Evolutionary conservation across 2,329 filamentous ascomycete species (phyloP).

Genomic region (Botrytis tulipae): DNA sequence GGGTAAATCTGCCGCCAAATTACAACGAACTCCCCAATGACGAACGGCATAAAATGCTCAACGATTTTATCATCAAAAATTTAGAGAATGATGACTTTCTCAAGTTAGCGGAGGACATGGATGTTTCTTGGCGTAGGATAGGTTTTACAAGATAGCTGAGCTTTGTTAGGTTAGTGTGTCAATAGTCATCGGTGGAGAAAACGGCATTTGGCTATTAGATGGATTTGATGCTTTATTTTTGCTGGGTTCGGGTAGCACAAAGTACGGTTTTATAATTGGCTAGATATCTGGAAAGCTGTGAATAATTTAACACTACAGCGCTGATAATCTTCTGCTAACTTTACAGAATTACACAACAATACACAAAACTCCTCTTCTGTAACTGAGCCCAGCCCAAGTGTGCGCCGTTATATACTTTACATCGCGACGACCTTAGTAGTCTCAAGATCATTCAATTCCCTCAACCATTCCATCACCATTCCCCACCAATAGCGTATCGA

Average conservation of each 20-base stretch:
- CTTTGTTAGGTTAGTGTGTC: neutral
- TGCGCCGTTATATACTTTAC: neutral
- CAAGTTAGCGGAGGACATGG: constrained; percentile 50
- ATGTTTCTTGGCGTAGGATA: constrained; percentile 48
- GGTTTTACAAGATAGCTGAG: constrained; percentile 42
- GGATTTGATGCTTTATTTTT: neutral
- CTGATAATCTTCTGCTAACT: neutral
- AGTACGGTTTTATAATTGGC: neutral
- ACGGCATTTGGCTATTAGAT: neutral
- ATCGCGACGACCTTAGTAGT: neutral
- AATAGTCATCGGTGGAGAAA: neutral
- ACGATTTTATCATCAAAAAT: constrained; percentile 50
- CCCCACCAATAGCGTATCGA: constrained; percentile 48
- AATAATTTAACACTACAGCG: neutral
- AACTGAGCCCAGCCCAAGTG: neutral
- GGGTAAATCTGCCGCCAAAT: neutral
- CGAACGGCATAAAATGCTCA: constrained; percentile 44
- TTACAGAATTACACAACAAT: neutral
- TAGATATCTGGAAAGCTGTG: neutral
- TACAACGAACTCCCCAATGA: constrained; percentile 38
- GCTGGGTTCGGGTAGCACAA: neutral
- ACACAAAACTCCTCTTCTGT: neutral
- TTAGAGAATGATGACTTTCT: constrained; percentile 50
- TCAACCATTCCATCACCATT: neutral
- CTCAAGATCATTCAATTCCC: neutral